These are phyloP conservation scores for Blastobotrys serpentis DNA, from an alignment of 1,139 yeast species.

Conservation along the genomic window DNA sequence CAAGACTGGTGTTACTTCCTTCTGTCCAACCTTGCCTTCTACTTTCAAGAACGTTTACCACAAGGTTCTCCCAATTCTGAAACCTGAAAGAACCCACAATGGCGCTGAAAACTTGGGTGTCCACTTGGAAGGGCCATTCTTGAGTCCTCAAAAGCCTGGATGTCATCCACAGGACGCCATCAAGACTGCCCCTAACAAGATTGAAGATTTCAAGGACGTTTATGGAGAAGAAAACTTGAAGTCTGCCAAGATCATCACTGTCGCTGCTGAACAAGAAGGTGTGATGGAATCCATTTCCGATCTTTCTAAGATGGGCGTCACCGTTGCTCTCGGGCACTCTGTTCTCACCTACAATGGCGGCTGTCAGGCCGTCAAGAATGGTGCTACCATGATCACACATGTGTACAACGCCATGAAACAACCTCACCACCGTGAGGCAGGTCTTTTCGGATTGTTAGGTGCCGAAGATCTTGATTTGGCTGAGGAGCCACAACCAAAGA, in stretches of 20 bases:
- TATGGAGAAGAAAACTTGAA: conserved; percentile 50
- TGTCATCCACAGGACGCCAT: conserved; percentile 63
- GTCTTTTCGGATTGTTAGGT: conserved; percentile 56
- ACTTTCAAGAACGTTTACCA: conserved; percentile 54
- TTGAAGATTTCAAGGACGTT: conserved; percentile 42
- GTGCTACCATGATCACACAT: conserved; percentile 63
- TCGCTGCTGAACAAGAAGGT: conserved; percentile 63
- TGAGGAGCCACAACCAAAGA: conserved; percentile 25
- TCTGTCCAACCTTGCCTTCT: conserved; percentile 62
- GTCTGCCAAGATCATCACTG: conserved; percentile 54
- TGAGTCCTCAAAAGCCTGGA: conserved; percentile 55
- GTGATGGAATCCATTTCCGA: conserved; percentile 50
- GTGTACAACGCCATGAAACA: conserved; percentile 69
- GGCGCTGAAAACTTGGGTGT: conserved; percentile 60
- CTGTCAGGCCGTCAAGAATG: conserved; percentile 49
- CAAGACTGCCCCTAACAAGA: conserved; percentile 47
- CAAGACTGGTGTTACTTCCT: conserved; percentile 57
- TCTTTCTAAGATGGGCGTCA: conserved; percentile 41
- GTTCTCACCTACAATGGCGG: conserved; percentile 51
- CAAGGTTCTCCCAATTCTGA: conserved; percentile 51
- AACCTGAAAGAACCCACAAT: conserved; percentile 39
- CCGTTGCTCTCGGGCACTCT: conserved; percentile 60
- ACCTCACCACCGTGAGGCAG: conserved; percentile 62
- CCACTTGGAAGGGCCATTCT: conserved; percentile 66
- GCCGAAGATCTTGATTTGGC: conserved; percentile 23